phyloP scores from a whole-genome alignment of 306 rosid species.

The Citrullus colocynthis region DNA sequence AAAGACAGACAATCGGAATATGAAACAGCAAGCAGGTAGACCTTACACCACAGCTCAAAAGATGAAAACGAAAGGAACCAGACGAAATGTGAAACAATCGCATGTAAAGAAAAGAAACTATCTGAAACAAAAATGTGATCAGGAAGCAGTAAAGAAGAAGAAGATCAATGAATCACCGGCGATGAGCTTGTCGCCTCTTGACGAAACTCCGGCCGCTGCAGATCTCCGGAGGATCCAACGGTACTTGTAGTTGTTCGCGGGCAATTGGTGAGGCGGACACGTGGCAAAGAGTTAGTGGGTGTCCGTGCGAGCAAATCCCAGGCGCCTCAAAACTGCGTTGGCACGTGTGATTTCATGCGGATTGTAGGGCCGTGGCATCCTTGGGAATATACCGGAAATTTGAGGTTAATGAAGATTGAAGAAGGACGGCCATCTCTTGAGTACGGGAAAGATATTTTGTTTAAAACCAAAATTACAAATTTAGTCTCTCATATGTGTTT shows the following conservation, averaged over 20 bases:
- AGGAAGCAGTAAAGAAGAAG: not conserved
- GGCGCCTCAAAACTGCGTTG: not conserved
- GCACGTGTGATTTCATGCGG: not conserved
- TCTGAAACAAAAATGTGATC: not conserved
- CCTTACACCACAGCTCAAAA: not conserved
- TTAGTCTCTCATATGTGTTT: too few species aligned
- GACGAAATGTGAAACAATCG: not conserved
- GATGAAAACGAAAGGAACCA: not conserved
- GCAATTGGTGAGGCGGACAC: not conserved
- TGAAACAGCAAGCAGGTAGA: not conserved
- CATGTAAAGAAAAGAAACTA: not conserved
- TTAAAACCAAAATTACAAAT: too few species aligned
- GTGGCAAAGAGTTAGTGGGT: slow-evolving; percentile 1
- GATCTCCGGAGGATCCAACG: not conserved
- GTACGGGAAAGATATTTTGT: not conserved
- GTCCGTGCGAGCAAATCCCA: not conserved
- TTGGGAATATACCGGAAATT: not conserved
- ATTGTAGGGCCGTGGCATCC: not conserved
- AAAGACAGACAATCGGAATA: not conserved
- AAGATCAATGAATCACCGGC: not conserved
- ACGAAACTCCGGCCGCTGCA: not conserved
- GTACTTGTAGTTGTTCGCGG: not conserved
- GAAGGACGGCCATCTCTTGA: not conserved
- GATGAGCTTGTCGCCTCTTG: not conserved
- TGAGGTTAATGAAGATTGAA: not conserved